These are phyloP conservation scores for Yarrowia bubula DNA, from an alignment of 805 yeast genomes.

Conservation along the genomic window DNA sequence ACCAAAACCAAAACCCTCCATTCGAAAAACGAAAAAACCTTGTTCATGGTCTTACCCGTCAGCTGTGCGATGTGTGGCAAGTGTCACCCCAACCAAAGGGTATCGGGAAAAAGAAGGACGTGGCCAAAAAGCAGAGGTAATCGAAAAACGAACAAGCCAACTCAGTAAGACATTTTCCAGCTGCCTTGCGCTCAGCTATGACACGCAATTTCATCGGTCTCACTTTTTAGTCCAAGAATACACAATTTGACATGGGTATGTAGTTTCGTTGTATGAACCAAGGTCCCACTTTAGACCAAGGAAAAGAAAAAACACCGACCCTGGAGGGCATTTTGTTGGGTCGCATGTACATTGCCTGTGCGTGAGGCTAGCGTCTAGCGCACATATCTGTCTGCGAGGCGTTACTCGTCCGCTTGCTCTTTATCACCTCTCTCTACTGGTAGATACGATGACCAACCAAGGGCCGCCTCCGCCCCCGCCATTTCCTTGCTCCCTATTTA, in stretches of 20 bases:
- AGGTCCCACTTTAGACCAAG: neutral
- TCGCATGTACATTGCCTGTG: neutral
- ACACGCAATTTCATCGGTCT: neutral
- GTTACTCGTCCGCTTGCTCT: neutral
- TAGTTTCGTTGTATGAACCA: neutral
- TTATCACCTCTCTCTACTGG: neutral
- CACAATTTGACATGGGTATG: neutral
- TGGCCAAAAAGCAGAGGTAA: neutral
- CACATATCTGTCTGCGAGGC: neutral
- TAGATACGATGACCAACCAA: neutral
- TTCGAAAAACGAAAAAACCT: no score
- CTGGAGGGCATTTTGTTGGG: neutral
- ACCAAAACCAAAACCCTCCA: no score
- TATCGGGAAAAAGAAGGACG: no score
- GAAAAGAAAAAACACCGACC: no score
- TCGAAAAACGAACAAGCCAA: neutral
- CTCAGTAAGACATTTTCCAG: neutral
- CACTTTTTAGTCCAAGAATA: neutral
- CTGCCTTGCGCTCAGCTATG: neutral
- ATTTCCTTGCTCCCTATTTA: conserved; percentile 7
- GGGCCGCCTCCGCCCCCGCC: neutral
- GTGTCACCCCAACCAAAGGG: no score
- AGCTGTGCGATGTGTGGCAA: no score
- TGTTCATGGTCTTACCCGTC: no score
- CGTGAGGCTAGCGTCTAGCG: neutral